Percentiles rank a stretch among this genome's conserved stretches.
Evolutionary conservation across 345 rosid genomes (phyloP).

Genomic region (Eucalyptus fibrosa): DNA sequence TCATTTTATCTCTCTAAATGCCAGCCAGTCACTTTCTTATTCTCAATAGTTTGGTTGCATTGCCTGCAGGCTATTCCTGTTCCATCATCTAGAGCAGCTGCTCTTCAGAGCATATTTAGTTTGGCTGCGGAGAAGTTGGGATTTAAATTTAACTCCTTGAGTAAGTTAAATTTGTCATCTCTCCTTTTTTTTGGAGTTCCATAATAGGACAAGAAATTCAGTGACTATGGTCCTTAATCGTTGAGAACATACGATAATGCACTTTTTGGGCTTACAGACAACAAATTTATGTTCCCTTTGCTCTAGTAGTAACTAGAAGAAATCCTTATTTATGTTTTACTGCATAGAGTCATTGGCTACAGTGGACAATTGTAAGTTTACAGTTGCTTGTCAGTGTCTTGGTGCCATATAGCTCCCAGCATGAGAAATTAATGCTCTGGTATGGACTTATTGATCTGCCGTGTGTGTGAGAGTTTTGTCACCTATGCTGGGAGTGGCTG

Average conservation of each 20-base stretch:
- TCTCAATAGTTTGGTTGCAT: background rate
- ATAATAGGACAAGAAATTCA: background rate
- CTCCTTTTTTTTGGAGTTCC: background rate
- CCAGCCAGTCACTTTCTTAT: background rate
- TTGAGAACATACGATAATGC: background rate
- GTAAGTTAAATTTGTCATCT: conserved; percentile 35
- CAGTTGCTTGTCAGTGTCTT: background rate
- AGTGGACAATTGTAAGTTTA: background rate
- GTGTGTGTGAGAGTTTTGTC: background rate
- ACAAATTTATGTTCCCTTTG: background rate
- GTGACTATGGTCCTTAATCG: background rate
- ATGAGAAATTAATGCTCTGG: background rate
- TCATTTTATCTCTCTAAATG: background rate
- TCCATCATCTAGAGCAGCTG: conserved; percentile 58
- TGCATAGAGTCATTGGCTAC: background rate
- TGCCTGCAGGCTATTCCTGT: conserved; percentile 56
- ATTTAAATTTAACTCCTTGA: conserved; percentile 41
- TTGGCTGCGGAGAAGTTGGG: conserved; percentile 84
- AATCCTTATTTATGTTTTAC: background rate
- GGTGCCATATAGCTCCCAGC: background rate
- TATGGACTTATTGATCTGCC: background rate
- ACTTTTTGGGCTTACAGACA: background rate
- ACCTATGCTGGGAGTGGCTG: background rate
- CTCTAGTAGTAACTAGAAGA: background rate
- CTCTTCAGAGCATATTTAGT: conserved; percentile 51